Conservation (phyloP, 768 basidiomycete genomes). For the Amanita jacksonii region DNA sequence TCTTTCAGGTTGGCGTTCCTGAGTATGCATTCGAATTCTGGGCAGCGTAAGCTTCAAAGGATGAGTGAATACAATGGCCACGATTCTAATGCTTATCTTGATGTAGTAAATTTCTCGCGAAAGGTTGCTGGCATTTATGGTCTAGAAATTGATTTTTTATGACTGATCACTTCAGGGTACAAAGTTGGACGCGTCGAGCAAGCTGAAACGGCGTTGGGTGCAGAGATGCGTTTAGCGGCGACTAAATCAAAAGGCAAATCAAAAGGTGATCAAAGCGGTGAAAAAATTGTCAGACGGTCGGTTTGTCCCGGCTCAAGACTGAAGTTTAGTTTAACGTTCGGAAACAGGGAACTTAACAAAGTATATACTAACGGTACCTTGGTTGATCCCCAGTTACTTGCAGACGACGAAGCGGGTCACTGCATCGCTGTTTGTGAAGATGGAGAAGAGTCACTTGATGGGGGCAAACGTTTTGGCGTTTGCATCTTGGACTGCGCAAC, state of each 20-base stretch:
- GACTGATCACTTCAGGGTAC: conserved; percentile 43
- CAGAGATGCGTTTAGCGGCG: conserved; percentile 87
- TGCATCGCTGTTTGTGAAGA: conserved; percentile 80
- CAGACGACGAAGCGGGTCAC: conserved; percentile 91
- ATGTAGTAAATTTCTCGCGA: conserved; percentile 79
- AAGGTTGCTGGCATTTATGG: conserved; percentile 32
- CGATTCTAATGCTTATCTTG: too few relatives aligned
- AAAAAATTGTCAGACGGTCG: conserved; percentile 84
- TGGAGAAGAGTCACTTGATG: conserved; percentile 31
- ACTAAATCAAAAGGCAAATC: conserved; percentile 48
- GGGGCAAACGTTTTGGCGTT: conserved; percentile 64
- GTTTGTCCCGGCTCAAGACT: conserved; percentile 6
- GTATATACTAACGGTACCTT: conserved; percentile 96
- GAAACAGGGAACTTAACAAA: conserved; percentile 70
- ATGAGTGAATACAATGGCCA: too few relatives aligned
- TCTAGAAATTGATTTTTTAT: conserved; percentile 1
- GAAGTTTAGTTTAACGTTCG: not conserved
- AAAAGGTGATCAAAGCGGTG: conserved; percentile 52
- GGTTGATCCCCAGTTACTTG: conserved; percentile 80
- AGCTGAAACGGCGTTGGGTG: conserved; percentile 92
- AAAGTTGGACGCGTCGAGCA: conserved; percentile 97
- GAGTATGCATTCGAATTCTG: conserved; percentile 90
- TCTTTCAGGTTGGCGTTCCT: conserved; percentile 79
- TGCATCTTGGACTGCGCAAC: conserved; percentile 93
- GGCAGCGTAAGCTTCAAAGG: conserved; percentile 56